Base-by-base conservation (phyloP, 2,329 filamentous ascomycete genomes). In the Venturia carpophila region DNA sequence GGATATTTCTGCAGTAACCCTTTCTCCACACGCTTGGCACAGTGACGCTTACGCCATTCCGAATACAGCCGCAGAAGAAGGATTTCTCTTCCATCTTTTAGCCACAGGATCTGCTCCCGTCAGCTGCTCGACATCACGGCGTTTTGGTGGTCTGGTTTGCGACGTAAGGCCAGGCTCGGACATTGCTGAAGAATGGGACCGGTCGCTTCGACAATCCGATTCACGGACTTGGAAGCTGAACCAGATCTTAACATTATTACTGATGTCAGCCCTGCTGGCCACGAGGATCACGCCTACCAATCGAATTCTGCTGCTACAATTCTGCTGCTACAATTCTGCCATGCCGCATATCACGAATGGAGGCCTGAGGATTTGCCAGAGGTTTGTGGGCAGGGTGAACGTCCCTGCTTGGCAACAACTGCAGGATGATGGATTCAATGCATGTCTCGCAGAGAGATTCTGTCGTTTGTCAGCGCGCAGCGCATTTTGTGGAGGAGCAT, bases 31-130 rank as follows among this genome's bases (percentile, higher is more conserved):
- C 15, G n/a, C 52, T 58, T 58, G 30, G 52, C 30, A 9, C 30
- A 15, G 17, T 58, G 52, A 17, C 52, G 30, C 6, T 7, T 30
- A 37, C 13, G 52, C 19, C 19, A 58, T 3, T 21, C 52, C 27
- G 52, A 37, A n/a, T 19, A 17, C 34, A 56, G 49, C 49, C 49
- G 30, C 17, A 5, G 19, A 56, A 5, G 27, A 56, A 34, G 21
- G 30, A 21, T 9, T 3, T 30, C 17, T 5, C 27, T 37, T 7
- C 17, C 15, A 37, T 3, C 30, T 24, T 3, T 58, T 58, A 37
- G 52, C 52, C 30, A n/a, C 30, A 58, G 27, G 52, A 58, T 58
- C 52, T 58, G 19, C 52, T 58, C 52, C 52, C 30, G 52, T 56
- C 27, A 15, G 34, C 52, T 58, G 52, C 30, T 58, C 30, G 52